Base-by-base conservation (phyloP, 2,329 filamentous ascomycete species). In the Clarireedia paspali region DNA sequence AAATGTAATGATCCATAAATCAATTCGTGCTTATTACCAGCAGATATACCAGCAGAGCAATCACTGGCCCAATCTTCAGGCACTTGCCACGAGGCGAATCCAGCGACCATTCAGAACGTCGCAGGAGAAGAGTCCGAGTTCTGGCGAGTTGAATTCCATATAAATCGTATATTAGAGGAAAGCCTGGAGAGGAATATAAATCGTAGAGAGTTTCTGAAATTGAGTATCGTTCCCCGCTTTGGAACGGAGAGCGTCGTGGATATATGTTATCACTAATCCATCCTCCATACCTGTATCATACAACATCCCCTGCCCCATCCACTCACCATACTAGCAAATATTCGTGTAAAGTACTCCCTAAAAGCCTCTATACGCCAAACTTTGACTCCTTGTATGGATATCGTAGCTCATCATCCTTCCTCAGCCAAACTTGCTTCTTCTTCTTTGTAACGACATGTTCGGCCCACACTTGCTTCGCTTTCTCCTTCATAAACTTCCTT, bases 371-470 rank as follows among this genome's bases (percentile, higher is more conserved):
- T 44, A 60, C 60, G 6, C 65, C 61, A 54, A 64, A 69, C 40
- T 69, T 73, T 20, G 68, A 70, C 63, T 77, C 66, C 70, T 80
- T 82, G 63, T 75, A 86, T 1, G 83, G 83, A 56, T 84, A 85
- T 59, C 74, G 77, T 20, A 91, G 75, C 53, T 84, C 79, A 69
- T 91, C 88, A 69, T 90, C 88, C 78, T 94, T 96, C 67, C 88
- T 83, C 67, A 89, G 76, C 82, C 87, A 95, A 63, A 96, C 83
- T 77, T 91, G 90, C 70, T 85, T 86, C 80, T 86, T 89, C 81
- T 90, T 95, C 80, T 96, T 96, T 57, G 81, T 95, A 15, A 79
- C 75, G 45, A 82, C 75, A 74, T 99, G 91, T 77, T 97, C 94
- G 45, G 92, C 92, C 82, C 92, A 96, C 36, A 85, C 78, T 77